Evolutionary conservation across 441 rosid genomes (phyloP), one percentile per base, ranked within the genome.

Genomic region (California macrophylla): DNA sequence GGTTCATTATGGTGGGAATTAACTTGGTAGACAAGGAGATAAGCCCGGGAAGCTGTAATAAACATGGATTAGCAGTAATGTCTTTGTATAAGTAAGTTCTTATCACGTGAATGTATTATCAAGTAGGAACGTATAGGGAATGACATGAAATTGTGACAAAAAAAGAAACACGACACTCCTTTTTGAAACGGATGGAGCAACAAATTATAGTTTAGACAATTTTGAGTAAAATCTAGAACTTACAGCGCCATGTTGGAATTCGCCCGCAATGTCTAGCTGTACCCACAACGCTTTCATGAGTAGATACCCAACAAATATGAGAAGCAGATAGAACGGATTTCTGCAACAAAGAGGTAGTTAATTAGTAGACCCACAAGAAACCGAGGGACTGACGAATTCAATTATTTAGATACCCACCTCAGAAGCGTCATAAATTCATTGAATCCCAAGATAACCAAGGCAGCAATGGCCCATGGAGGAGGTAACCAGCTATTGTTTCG

Each of bases 381-480:
- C 26, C 34, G 64, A 3, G 25, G 52, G 54, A 45, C 54, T 6
- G 15, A n/a, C 18, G 20, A 30, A 21, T 63, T 16, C 52, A 68
- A 72, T 67, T 64, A 28, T 10, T 56, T 20, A 10, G 32, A 68
- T 61, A 15, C 2, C 63, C 77, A 92, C 99, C 98, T 87, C 71
- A 90, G 78, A 69, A 94, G 91, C 63, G 96, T 90, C 96, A 92
- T 94, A 72, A 94, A 92, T 81, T 94, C 99, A 67, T 94, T 94
- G 74, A 94, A 94, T 58, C 99, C 99, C 50, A 94, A 86, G 69
- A 94, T 75, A 45, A 87, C 58, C 83, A 94, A 60, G 7, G 98
- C 98, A 64, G 75, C 82, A 72, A 94, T 92, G 66, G 99, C 99
- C 99, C 99, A 94, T 82, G 99, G 98, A 74, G 99, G 99, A 68